These are phyloP conservation scores for Akanthomyces dipterigenus DNA, from an alignment of 2,329 filamentous ascomycete species.

Conservation along the genomic window DNA sequence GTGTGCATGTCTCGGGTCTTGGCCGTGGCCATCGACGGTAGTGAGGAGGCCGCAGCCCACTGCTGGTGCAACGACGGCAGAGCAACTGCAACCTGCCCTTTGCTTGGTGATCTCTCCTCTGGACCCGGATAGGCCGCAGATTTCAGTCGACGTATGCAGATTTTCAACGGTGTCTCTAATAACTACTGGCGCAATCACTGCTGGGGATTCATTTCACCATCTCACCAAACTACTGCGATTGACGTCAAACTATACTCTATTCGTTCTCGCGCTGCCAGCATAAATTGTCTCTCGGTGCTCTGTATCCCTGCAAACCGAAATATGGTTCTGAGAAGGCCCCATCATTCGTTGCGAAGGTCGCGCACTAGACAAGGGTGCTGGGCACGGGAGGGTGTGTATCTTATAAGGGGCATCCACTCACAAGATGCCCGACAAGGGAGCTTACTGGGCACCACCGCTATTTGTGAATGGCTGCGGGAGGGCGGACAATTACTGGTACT, in stretches of 20 bases:
- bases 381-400: background rate
- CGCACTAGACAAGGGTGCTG: background rate
- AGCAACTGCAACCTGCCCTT: background rate
- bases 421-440: background rate
- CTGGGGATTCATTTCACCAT: background rate
- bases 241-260: background rate
- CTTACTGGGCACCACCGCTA: background rate
- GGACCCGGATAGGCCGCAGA: background rate
- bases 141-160: background rate
- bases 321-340: background rate
- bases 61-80: slow-evolving; percentile 4
- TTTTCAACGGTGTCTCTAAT: background rate
- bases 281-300: background rate
- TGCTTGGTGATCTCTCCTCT: background rate
- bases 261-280: background rate
- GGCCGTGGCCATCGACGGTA: background rate
- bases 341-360: background rate
- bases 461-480: background rate
- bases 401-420: background rate
- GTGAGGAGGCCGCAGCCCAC: background rate
- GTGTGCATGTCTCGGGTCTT: slow-evolving; percentile 10
- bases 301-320: background rate
- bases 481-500: too few relatives aligned
- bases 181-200: background rate
- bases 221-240: background rate